Evolutionary conservation across 495 filamentous ascomycete genomes (phyloP).

Genomic region (Penicillium parvum): DNA sequence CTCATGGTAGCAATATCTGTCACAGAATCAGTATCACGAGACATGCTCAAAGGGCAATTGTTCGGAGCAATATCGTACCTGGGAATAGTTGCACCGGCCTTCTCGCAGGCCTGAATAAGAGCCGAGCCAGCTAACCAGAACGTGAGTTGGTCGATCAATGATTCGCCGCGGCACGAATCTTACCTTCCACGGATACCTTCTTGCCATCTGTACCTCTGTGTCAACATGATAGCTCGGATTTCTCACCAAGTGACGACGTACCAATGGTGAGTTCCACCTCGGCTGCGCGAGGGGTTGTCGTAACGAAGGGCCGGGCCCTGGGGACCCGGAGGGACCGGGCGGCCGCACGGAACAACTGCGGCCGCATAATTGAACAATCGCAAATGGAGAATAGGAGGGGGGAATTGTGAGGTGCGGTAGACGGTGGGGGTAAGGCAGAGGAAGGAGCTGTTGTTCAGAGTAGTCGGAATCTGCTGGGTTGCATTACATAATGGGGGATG

Average conservation of each 20-base stretch:
- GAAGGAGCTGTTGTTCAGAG: constrained; percentile 29
- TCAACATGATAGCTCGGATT: constrained; percentile 1
- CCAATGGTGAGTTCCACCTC: constrained; percentile 95
- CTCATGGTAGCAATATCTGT: constrained; percentile 98
- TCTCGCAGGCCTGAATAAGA: constrained; percentile 97
- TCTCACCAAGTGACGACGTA: constrained; percentile 43
- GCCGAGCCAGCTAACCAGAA: constrained; percentile 64
- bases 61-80: constrained; percentile 48
- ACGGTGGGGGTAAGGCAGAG: constrained; percentile 15
- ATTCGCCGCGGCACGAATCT: constrained; percentile 8
- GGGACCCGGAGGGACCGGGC: constrained; percentile 67
- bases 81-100: constrained; percentile 86
- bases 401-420: constrained; percentile 25
- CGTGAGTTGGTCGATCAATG: constrained; percentile 24
- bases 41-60: not conserved
- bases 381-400: constrained; percentile 32
- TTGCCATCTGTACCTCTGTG: constrained; percentile 67
- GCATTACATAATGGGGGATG: constrained; percentile 17
- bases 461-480: constrained; percentile 30
- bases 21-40: constrained; percentile 33
- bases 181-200: constrained; percentile 94
- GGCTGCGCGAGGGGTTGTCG: constrained; percentile 64
- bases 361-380: constrained; percentile 67
- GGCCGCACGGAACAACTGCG: constrained; percentile 80
- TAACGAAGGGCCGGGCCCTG: constrained; percentile 68